A percentile compares a stretch with the other conserved stretches of the same genome.
Evolutionary conservation across 371 early-diverging fungal species (phyloP).

Genomic region (Actinomortierella ambigua): DNA sequence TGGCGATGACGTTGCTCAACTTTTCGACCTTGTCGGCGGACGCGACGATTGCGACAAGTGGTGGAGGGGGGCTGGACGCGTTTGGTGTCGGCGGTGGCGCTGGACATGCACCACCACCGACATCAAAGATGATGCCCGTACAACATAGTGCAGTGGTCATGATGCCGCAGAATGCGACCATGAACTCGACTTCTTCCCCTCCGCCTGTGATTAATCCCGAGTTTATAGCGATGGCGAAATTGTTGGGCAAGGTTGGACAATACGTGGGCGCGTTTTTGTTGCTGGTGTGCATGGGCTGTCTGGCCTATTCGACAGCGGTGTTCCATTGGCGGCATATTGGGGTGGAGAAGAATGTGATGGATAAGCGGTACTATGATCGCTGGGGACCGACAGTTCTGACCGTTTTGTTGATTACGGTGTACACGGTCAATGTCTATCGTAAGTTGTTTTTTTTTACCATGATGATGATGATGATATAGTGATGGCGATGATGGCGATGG

Average conservation of each 20-base stretch:
- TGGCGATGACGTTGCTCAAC: conserved; percentile 74
- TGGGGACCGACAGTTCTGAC: conserved; percentile 33
- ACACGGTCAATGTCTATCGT: conserved; percentile 27
- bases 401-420: conserved; percentile 12
- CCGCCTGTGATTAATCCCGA: background rate
- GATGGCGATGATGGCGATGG: background rate
- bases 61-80: too few relatives aligned
- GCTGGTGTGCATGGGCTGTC: conserved; percentile 24
- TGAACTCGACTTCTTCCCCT: too few relatives aligned
- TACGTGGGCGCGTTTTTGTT: conserved; percentile 18
- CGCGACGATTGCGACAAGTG: too few relatives aligned
- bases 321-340: conserved; percentile 44
- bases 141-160: too few relatives aligned
- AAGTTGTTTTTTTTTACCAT: conserved; percentile 2
- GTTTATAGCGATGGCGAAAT: background rate
- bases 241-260: conserved; percentile 18
- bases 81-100: too few relatives aligned
- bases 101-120: too few relatives aligned
- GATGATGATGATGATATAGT: background rate
- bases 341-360: conserved; percentile 3
- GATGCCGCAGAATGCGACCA: too few relatives aligned
- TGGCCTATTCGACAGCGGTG: conserved; percentile 10
- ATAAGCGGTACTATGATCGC: conserved; percentile 30
- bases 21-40: conserved; percentile 39
- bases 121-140: too few relatives aligned